Evolutionary conservation across 371 early-diverging fungal species (phyloP), one percentile per base, ranked within the genome.

Genomic region (Mycotypha africana): DNA sequence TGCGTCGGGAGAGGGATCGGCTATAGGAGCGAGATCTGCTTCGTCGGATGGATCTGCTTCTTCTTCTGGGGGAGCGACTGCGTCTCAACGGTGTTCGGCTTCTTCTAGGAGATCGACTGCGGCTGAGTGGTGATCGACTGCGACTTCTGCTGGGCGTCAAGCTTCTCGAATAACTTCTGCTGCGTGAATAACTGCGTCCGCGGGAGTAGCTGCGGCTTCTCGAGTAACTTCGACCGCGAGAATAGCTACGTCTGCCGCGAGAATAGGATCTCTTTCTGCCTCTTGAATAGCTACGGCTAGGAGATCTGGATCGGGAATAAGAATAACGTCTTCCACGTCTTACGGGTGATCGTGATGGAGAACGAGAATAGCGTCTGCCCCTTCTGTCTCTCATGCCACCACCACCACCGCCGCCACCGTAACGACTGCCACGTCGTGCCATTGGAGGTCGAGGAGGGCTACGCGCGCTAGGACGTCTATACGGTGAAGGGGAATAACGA

Each of bases 281-380:
- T 49, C 51, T 53, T 16, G 65, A 65, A 45, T 58, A 63, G 28
- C 66, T 66, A 28, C 65, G 56, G 28, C 51, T 33, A 19, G 58
- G 65, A 25, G 59, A 62, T 40, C 67, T 56, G 12, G 68, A 65
- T 24, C 67, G 58, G n/a, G 68, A 65, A 32, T 63, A 55, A 21
- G 68, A 67, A 16, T 58, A 61, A 14, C 61, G 51, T 49, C 60
- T 54, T n/a, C 58, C 44, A 23, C 58, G 52, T 30, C 45, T 49
- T 8, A 50, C 33, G 8, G 63, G 55, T 37, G 58, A 53, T 22
- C 58, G 50, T 14, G 58, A 54, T 23, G 44, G 30, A 7, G 61
- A 52, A 20, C 57, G 62, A 42, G 59, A 58, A 38, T 53, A 62
- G 25, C 56, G 47, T 47, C 63, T 51, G 20, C 53, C 45, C 45